These are phyloP conservation scores for Ceratonia siliqua DNA, from an alignment of 306 rosid genomes.

Conservation along the genomic window DNA sequence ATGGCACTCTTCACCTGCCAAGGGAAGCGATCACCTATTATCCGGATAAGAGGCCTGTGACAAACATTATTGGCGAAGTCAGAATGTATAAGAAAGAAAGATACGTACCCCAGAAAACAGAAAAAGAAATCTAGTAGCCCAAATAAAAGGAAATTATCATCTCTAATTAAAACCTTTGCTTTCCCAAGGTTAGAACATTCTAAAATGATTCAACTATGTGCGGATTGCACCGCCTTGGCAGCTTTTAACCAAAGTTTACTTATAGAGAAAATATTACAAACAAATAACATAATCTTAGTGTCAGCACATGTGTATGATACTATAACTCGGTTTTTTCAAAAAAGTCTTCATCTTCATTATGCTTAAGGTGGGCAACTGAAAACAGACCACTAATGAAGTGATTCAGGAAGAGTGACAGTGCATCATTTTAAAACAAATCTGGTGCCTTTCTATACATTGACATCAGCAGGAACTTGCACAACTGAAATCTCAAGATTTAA, in stretches of 20 bases:
- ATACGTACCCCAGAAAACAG: neutral
- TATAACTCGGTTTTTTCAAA: no score
- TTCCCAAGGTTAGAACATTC: neutral
- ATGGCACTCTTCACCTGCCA: slow-evolving; percentile 99
- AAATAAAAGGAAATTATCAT: neutral
- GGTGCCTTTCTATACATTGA: neutral
- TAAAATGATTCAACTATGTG: neutral
- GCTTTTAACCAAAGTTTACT: neutral
- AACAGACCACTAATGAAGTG: slow-evolving; percentile 1
- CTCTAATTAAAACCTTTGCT: neutral
- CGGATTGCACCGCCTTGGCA: slow-evolving; percentile 5
- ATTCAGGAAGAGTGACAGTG: neutral
- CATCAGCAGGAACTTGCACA: neutral
- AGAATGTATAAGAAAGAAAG: slow-evolving; percentile 34
- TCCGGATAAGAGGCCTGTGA: slow-evolving; percentile 93
- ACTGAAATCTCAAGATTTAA: slow-evolving; percentile 13
- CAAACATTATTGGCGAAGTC: slow-evolving; percentile 33
- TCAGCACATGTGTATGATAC: neutral
- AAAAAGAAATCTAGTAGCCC: slow-evolving; percentile 1
- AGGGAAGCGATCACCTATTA: slow-evolving; percentile 96
- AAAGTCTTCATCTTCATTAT: no score
- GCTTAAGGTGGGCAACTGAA: neutral
- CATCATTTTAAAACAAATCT: neutral
- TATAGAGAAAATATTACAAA: slow-evolving; percentile 4
- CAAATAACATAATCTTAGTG: neutral